Percentiles rank a stretch among this genome's conserved stretches.
Conservation (phyloP, 1,139 yeast species). For the Kurtzmaniella natalensis region DNA sequence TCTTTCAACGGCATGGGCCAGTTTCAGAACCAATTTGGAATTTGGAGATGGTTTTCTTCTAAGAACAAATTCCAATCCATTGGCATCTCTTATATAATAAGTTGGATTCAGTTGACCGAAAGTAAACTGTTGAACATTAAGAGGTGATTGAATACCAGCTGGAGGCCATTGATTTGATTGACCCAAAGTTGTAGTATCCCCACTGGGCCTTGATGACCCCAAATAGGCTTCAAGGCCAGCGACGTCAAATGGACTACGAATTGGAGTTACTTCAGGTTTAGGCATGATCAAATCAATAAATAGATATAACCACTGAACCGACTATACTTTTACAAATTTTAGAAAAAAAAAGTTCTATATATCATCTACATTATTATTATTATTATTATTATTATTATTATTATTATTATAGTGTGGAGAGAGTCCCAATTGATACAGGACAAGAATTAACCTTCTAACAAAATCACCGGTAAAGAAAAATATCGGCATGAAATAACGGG, state of each 20-base stretch:
- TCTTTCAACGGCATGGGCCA: constrained; percentile 65
- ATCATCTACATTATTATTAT: no score
- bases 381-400: no score
- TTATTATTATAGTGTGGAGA: no score
- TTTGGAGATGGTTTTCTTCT: constrained; percentile 61
- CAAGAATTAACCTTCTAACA: no score
- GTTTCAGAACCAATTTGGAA: constrained; percentile 46
- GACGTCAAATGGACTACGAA: constrained; percentile 37
- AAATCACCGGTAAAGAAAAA: no score
- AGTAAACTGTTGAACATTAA: constrained; percentile 46
- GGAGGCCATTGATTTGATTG: constrained; percentile 5
- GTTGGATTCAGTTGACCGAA: constrained; percentile 72
- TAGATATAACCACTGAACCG: no score
- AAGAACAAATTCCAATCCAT: constrained; percentile 44
- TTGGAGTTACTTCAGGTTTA: constrained; percentile 18
- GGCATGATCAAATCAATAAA: neutral
- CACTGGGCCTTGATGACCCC: constrained; percentile 6
- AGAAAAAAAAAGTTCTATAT: no score
- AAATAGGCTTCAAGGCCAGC: constrained; percentile 26
- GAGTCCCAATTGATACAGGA: no score
- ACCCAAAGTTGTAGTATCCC: constrained; percentile 10
- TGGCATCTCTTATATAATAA: constrained; percentile 43
- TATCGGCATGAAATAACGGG: no score
- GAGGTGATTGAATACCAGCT: constrained; percentile 14
- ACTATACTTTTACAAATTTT: no score